Conservation (phyloP, 192 early-diverging fungal species). For the Backusella circina region DNA sequence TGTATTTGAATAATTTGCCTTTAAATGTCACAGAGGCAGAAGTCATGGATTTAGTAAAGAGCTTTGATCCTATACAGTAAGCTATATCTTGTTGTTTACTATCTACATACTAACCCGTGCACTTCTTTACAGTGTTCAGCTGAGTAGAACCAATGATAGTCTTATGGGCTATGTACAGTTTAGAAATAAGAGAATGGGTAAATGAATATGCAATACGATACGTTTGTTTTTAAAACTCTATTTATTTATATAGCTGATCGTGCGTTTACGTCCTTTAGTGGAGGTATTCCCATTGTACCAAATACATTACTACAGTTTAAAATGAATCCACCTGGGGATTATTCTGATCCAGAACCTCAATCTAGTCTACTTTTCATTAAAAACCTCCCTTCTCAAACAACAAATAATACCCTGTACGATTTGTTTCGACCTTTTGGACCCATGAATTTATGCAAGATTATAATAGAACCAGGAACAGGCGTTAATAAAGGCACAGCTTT, state of each 20-base stretch:
- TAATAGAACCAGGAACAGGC: slow-evolving; percentile 21
- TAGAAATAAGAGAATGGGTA: slow-evolving; percentile 27
- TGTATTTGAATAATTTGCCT: slow-evolving; percentile 22
- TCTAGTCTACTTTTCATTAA: slow-evolving; percentile 33
- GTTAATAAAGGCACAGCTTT: slow-evolving; percentile 28
- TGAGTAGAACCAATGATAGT: neutral
- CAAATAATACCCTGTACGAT: slow-evolving; percentile 28
- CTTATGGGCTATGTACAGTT: slow-evolving; percentile 28
- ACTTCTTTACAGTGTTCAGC: slow-evolving; percentile 15
- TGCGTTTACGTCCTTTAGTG: slow-evolving; percentile 41
- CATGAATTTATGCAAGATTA: slow-evolving; percentile 32
- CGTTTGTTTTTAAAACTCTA: neutral
- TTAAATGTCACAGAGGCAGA: slow-evolving; percentile 22
- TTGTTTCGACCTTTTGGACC: slow-evolving; percentile 43
- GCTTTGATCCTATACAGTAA: slow-evolving; percentile 25
- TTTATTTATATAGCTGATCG: slow-evolving; percentile 30
- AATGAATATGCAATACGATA: neutral
- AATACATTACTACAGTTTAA: slow-evolving; percentile 18
- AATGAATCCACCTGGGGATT: slow-evolving; percentile 20
- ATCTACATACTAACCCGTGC: no score
- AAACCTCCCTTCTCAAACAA: slow-evolving; percentile 21
- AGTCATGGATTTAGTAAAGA: slow-evolving; percentile 21
- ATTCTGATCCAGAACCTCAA: slow-evolving; percentile 25
- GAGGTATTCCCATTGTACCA: slow-evolving; percentile 9
- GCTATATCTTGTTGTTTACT: no score